phyloP scores from a whole-genome alignment of 2,329 filamentous ascomycete species.

The Phyllosticta citrichinensis region DNA sequence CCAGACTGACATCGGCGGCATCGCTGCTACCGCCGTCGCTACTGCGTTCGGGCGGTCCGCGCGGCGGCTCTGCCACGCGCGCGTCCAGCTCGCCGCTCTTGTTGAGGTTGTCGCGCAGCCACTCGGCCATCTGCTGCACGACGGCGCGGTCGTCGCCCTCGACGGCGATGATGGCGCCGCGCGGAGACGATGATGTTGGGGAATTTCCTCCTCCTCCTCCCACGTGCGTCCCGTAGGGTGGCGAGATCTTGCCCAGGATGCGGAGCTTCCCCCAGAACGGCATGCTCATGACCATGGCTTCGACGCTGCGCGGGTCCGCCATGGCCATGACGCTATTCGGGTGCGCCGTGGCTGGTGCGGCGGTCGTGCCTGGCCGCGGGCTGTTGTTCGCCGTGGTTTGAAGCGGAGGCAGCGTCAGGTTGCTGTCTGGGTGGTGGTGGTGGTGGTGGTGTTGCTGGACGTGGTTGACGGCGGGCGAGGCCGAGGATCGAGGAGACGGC shows the following conservation, averaged over 20 bases:
- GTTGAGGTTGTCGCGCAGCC: constrained; percentile 46
- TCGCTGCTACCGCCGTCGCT: background rate
- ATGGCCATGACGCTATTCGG: background rate
- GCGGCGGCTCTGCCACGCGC: constrained; percentile 40
- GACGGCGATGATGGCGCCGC: constrained; percentile 74
- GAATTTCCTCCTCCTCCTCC: background rate
- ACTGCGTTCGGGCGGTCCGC: constrained; percentile 25
- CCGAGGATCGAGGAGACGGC: constrained; percentile 24
- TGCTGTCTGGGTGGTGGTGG: constrained; percentile 21
- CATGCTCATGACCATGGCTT: constrained; percentile 66
- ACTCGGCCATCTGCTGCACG: constrained; percentile 54
- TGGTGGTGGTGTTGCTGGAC: constrained; percentile 34
- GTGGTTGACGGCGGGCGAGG: background rate
- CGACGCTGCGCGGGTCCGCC: constrained; percentile 36
- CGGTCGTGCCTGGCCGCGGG: background rate
- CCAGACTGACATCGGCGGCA: constrained; percentile 24
- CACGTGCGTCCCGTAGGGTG: constrained; percentile 35
- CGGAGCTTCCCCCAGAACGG: constrained; percentile 67
- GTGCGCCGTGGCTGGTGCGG: background rate
- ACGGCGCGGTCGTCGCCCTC: constrained; percentile 62
- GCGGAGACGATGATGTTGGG: constrained; percentile 23
- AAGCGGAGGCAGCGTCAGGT: constrained; percentile 44
- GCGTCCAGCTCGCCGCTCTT: constrained; percentile 44
- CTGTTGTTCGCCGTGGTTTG: constrained; percentile 28
- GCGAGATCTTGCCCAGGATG: constrained; percentile 65